Percentiles rank a stretch among this genome's conserved stretches.
phyloP scores from a whole-genome alignment of 2,329 filamentous ascomycete species.

The Sclerotinia nivalis region DNA sequence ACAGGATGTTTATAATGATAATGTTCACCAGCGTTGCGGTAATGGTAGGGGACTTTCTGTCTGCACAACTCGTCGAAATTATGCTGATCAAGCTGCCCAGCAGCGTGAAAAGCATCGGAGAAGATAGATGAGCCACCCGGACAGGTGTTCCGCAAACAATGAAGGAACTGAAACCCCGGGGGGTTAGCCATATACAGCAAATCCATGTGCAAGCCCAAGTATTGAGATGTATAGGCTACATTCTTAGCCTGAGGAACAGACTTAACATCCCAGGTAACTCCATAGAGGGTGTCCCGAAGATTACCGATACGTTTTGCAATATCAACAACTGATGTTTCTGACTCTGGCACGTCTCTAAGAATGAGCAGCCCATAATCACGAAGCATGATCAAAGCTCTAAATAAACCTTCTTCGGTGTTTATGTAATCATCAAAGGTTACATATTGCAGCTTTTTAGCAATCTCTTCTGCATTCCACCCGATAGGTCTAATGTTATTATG shows the following conservation, averaged over 20 bases:
- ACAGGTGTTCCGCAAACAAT: constrained; percentile 81
- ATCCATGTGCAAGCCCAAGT: constrained; percentile 90
- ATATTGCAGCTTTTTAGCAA: constrained; percentile 53
- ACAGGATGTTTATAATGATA: constrained; percentile 63
- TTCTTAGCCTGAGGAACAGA: constrained; percentile 84
- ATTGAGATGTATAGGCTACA: constrained; percentile 82
- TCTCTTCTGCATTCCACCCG: constrained; percentile 49
- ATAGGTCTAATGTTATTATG: constrained; percentile 1
- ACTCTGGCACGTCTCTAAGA: constrained; percentile 70
- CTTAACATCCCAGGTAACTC: constrained; percentile 84
- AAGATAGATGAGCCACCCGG: constrained; percentile 85
- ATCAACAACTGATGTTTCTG: constrained; percentile 62
- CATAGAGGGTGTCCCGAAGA: constrained; percentile 87
- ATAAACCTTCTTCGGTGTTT: constrained; percentile 56
- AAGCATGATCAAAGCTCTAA: constrained; percentile 62
- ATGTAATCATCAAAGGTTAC: constrained; percentile 75
- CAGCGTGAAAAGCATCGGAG: constrained; percentile 70
- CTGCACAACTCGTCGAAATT: constrained; percentile 46
- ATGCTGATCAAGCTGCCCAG: constrained; percentile 43
- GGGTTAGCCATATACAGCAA: constrained; percentile 80
- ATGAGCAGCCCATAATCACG: constrained; percentile 72
- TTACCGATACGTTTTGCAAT: constrained; percentile 74
- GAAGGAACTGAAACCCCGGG: constrained; percentile 82
- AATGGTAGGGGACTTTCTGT: constrained; percentile 61
- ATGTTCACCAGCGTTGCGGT: constrained; percentile 63